phyloP scores from a whole-genome alignment of 148 eudicot genomes.

The Persicaria maculosa region DNA sequence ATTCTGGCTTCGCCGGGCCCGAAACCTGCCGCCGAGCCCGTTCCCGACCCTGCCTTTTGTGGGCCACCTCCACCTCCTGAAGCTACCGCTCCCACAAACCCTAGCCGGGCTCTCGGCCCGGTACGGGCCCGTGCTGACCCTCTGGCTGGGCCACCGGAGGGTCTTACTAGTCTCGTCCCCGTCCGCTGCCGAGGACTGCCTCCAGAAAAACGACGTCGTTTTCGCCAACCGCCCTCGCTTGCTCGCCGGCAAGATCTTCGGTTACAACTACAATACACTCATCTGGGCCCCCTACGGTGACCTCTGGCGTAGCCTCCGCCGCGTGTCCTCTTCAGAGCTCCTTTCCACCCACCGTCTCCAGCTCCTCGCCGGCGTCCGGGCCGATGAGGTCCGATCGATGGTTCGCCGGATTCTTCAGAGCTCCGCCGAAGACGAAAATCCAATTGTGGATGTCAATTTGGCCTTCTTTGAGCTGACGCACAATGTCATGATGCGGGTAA shows the following conservation, averaged over 20 bases:
- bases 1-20: constrained; percentile 16
- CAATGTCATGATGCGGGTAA: constrained; percentile 30
- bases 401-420: background rate
- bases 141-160: constrained; percentile 37
- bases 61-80: constrained; percentile 46
- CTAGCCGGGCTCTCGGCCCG: constrained; percentile 23
- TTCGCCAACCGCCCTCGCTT: constrained; percentile 47
- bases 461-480: constrained; percentile 24
- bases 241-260: constrained; percentile 29
- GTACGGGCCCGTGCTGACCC: constrained; percentile 31
- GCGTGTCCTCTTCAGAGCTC: constrained; percentile 33
- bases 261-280: constrained; percentile 31
- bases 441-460: constrained; percentile 26
- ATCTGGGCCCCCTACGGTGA: constrained; percentile 51
- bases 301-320: constrained; percentile 44
- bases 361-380: constrained; percentile 19
- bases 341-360: constrained; percentile 41
- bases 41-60: constrained; percentile 34
- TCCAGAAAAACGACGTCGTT: constrained; percentile 33
- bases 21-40: constrained; percentile 48
- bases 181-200: constrained; percentile 38
- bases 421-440: background rate
- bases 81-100: constrained; percentile 27
- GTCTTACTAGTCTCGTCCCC: constrained; percentile 48
- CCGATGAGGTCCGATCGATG: constrained; percentile 28